Base-by-base conservation (phyloP, 306 rosid genomes). In the Quercus rubra region DNA sequence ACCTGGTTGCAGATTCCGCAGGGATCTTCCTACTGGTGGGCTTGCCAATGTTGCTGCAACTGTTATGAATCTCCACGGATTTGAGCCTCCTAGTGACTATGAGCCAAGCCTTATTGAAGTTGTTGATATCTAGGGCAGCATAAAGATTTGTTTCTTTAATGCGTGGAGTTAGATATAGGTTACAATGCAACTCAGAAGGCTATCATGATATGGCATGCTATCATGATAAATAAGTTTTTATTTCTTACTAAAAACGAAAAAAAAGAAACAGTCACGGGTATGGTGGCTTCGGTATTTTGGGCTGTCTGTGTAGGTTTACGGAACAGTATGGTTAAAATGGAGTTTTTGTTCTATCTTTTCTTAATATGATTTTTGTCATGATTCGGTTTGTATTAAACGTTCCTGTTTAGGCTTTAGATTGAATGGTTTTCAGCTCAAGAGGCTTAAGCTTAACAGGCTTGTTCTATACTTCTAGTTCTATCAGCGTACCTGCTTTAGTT, bases 31-130 rank as follows among this genome's bases (percentile, higher is more conserved):
- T 4, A 17, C 18, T 1, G 98, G 96, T 1, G 99, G 99, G 68
- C 86, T 96, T 17, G 98, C 99, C 55, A 96, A 96, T 14, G 98
- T 93, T 57, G 98, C 99, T 67, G 96, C 99, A 51, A 96, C 98
- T 14, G 98, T 96, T 83, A 96, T 93, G 51, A 96, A 93, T 87
- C 94, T 96, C 64, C 99, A 91, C 81, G 99, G 99, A 78, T 87
- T 86, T 55, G 92, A 84, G 85, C 94, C 98, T 72, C 99, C 99
- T 0, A 77, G 87, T n/a, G 98, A 96, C 96, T 96, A 96, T 27
- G 99, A 96, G 85, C 41, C 90, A 2, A 83, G 94, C 31, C 98
- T 96, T 54, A 80, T 96, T 67, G 99, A 93, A 81, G 96, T 96
- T 28, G 92, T 82, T 74, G 90, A 88, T 69, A 58, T 69, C 55